Percentiles rank a stretch among this genome's conserved stretches.
Evolutionary conservation across 208 protist species (phyloP).

Genomic region (Crithidia acanthocephali): DNA sequence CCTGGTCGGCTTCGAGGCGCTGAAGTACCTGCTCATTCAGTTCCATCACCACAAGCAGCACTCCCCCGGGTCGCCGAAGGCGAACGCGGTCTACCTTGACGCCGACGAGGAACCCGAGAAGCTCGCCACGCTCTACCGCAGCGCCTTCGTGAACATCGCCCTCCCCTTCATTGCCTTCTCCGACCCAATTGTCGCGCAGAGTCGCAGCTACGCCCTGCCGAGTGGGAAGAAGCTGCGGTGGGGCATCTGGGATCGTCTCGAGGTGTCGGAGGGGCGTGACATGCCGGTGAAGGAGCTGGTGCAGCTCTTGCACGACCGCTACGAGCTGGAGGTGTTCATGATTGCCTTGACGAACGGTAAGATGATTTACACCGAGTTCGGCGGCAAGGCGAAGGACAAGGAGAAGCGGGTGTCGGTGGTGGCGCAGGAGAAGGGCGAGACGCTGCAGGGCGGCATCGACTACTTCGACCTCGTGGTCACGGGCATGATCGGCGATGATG

Average conservation of each 20-base stretch:
- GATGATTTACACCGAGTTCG: conserved; percentile 87
- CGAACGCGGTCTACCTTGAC: conserved; percentile 24
- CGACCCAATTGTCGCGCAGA: conserved; percentile 92
- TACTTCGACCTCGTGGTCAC: conserved; percentile 78
- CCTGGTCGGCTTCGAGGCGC: conserved; percentile 97
- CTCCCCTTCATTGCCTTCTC: conserved; percentile 97
- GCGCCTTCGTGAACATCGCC: conserved; percentile 98
- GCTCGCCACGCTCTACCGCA: conserved; percentile 89
- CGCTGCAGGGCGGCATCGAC: conserved; percentile 57
- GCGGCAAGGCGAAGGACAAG: conserved; percentile 77
- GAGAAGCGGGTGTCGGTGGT: conserved; percentile 63
- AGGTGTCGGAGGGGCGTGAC: conserved; percentile 94
- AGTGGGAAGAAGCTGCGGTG: conserved; percentile 71
- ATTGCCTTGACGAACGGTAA: conserved; percentile 84
- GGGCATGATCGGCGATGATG: conserved; percentile 75
- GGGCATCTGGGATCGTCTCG: conserved; percentile 97
- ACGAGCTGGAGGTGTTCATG: conserved; percentile 95
- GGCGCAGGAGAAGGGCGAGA: conserved; percentile 64
- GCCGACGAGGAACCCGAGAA: conserved; percentile 40
- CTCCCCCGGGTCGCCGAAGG: background rate
- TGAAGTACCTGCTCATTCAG: conserved; percentile 95
- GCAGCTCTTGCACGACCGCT: conserved; percentile 81
- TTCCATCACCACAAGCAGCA: conserved; percentile 37
- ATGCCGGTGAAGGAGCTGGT: conserved; percentile 95
- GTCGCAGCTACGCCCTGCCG: conserved; percentile 54